Evolutionary conservation across 2,329 filamentous ascomycete species (phyloP).

Genomic region (Pyrenophora tritici-repentis): DNA sequence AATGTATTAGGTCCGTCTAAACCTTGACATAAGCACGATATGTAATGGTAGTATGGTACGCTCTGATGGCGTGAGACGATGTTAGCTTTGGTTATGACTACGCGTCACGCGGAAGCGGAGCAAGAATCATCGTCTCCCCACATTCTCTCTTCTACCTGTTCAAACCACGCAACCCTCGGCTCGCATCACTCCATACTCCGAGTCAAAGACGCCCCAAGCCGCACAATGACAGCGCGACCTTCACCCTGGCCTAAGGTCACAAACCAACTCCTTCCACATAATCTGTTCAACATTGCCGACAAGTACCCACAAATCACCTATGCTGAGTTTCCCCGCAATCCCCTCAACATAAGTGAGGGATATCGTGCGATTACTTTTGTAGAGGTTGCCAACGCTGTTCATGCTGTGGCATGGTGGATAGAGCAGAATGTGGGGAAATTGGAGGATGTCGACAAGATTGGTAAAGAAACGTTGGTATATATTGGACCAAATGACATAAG

Average conservation of each 20-base stretch:
- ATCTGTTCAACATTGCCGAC: conserved; percentile 10
- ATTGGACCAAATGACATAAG: conserved; percentile 45
- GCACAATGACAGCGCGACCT: conserved; percentile 2
- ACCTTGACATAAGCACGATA: too few relatives aligned
- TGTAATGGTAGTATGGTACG: too few relatives aligned
- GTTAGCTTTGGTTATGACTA: too few relatives aligned
- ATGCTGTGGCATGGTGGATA: conserved; percentile 34
- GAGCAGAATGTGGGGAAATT: conserved; percentile 33
- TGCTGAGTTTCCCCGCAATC: conserved; percentile 10
- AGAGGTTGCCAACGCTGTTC: conserved; percentile 33
- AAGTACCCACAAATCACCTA: conserved; percentile 1
- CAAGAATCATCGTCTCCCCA: too few relatives aligned
- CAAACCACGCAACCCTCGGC: too few relatives aligned
- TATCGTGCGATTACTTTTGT: conserved; percentile 37
- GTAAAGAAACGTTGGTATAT: conserved; percentile 35
- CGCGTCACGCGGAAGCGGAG: too few relatives aligned
- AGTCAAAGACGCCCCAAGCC: not conserved
- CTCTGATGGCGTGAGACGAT: too few relatives aligned
- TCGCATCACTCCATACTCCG: too few relatives aligned
- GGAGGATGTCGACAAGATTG: conserved; percentile 8
- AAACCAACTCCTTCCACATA: conserved; percentile 13
- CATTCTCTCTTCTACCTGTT: too few relatives aligned
- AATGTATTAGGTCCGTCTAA: not conserved
- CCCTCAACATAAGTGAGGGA: conserved; percentile 18
- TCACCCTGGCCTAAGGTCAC: conserved; percentile 5